Evolutionary conservation across 257 asterid genomes (phyloP), one percentile per base, ranked within the genome.

Genomic region (Nicotiana undulata): DNA sequence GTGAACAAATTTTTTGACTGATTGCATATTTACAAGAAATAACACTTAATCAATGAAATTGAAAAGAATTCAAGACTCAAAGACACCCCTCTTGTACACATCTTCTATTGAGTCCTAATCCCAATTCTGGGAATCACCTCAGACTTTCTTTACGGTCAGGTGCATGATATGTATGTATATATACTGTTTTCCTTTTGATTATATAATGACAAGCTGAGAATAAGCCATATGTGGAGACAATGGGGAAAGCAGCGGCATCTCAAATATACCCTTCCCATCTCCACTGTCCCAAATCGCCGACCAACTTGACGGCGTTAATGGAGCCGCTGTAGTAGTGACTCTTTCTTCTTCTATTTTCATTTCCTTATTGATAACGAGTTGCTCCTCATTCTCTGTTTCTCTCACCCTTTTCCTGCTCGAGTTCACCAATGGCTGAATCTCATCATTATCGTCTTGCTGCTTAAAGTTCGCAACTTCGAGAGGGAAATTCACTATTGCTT

Each of bases 261-360:
- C 98, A 74, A 93, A 95, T n/a, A 95, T 92, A 28, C 98, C 97
- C 76, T 89, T 88, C 70, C 65, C 93, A 20, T 93, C 95, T 1
- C 88, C 94, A n/a, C 84, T 20, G 67, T 91, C 97, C 98, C 97
- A 95, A 75, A 95, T 90, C 6, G 96, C 80, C 84, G 82, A 88
- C 99, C 99, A 95, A 76, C 80, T 92, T 3, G 99, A 91, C 85
- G 98, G 99, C 85, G 98, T 95, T 79, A 93, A 85, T 0, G 99
- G 67, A 46, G 55, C 29, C 0, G 70, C 24, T 31, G 24, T 16
- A 3, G 12, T 5, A 0, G 28, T 95, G 46, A 63, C 15, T 65
- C 20, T 24, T 40, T 63, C 37, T 59, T 84, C 88, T 82, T 82
- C 92, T 63, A 66, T 92, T 82, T 87, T 86, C 22, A 82, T 88